Evolutionary conservation across 805 yeast species (phyloP).

Genomic region (Kazachstania bromeliacearum): DNA sequence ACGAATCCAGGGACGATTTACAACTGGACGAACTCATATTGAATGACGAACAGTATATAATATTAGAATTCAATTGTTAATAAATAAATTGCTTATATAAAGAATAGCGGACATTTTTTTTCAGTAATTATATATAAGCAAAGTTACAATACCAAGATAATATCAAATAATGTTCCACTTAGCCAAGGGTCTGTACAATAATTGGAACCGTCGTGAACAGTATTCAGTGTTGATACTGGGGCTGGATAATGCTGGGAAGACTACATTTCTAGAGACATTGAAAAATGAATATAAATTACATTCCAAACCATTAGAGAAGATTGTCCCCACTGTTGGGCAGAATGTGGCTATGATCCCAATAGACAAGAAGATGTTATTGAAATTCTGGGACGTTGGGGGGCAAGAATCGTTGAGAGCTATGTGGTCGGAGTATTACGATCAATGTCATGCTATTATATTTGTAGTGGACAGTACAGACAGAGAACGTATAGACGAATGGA

Average conservation of each 20-base stretch:
- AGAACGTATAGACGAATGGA: constrained; percentile 74
- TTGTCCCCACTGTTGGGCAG: constrained; percentile 92
- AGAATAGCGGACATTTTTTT: not conserved
- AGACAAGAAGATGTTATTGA: constrained; percentile 39
- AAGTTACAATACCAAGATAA: not conserved
- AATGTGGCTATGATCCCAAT: constrained; percentile 49
- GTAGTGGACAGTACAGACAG: constrained; percentile 88
- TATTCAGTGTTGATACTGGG: constrained; percentile 78
- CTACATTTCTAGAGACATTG: constrained; percentile 63
- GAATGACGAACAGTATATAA: constrained; percentile 23
- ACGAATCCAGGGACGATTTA: constrained; percentile 16
- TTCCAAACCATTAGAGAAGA: constrained; percentile 48
- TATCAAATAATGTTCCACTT: constrained; percentile 55
- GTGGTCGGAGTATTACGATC: constrained; percentile 81
- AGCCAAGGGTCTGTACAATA: constrained; percentile 49
- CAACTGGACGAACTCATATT: constrained; percentile 11
- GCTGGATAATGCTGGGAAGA: constrained; percentile 92
- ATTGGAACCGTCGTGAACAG: constrained; percentile 53
- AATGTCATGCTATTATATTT: constrained; percentile 86
- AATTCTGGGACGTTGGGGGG: constrained; percentile 96
- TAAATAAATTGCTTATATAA: too few species aligned
- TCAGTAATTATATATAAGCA: constrained; percentile 1
- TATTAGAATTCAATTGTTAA: constrained; percentile 26
- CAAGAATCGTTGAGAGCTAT: constrained; percentile 73
- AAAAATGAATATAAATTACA: constrained; percentile 44